A percentile compares a stretch with the other conserved stretches of the same genome.
phyloP scores from a whole-genome alignment of 176 grass and related monocot species.

The Luzula sylvatica region DNA sequence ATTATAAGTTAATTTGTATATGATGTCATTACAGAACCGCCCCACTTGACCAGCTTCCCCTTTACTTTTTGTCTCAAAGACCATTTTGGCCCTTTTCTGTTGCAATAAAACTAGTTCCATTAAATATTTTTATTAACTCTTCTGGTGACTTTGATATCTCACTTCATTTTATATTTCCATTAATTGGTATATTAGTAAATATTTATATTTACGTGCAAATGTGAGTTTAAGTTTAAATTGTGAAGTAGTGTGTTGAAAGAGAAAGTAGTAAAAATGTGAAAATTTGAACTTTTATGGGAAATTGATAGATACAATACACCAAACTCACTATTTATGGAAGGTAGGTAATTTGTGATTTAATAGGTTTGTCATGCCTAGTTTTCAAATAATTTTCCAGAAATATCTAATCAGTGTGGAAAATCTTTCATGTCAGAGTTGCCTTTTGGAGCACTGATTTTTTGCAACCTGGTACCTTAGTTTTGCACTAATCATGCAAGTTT shows the following conservation, averaged over 20 bases:
- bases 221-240: no score
- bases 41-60: slow-evolving; percentile 3
- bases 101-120: no score
- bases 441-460: not conserved
- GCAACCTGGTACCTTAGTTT: not conserved
- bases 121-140: no score
- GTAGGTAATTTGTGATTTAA: slow-evolving; percentile 13
- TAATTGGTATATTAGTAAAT: no score
- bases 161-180: no score
- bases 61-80: not conserved
- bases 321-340: slow-evolving; percentile 17
- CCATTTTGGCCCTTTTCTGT: not conserved
- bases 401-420: not conserved
- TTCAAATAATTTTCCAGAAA: slow-evolving; percentile 10
- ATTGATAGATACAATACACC: slow-evolving; percentile 18
- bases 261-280: slow-evolving; percentile 10
- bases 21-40: slow-evolving; percentile 15
- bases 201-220: no score
- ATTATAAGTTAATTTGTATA: not conserved
- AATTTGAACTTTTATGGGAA: slow-evolving; percentile 9
- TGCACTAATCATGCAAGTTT: not conserved
- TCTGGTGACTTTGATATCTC: no score
- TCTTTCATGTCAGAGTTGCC: not conserved
- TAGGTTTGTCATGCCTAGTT: slow-evolving; percentile 2
- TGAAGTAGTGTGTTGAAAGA: no score